phyloP scores from a whole-genome alignment of 2,329 filamentous ascomycete genomes.

The Hypoxylon rubiginosum region DNA sequence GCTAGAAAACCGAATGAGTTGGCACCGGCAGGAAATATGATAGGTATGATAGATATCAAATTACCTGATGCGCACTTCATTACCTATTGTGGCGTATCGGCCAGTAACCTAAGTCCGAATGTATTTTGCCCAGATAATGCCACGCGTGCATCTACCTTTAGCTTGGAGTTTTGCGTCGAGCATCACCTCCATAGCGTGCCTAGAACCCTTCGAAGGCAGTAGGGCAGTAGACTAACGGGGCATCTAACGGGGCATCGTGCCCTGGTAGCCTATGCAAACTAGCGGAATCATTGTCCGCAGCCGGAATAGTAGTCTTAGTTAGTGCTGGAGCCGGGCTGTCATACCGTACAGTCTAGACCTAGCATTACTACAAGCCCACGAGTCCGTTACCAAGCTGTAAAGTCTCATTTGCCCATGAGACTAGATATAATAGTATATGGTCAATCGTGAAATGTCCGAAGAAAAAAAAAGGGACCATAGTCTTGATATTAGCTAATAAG shows the following conservation, averaged over 20 bases:
- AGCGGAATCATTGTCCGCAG: slow-evolving; percentile 38
- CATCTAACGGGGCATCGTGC: not conserved
- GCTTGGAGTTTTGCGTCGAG: not conserved
- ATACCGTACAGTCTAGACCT: slow-evolving; percentile 19
- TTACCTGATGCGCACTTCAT: not conserved
- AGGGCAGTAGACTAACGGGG: not conserved
- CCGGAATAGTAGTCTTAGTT: slow-evolving; percentile 20
- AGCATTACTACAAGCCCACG: not conserved
- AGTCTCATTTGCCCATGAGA: not conserved
- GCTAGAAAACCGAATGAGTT: not conserved
- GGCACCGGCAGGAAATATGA: slow-evolving; percentile 3
- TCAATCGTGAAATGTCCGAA: not conserved
- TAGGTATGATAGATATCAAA: no score
- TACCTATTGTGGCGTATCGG: slow-evolving; percentile 9
- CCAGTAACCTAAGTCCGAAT: not conserved
- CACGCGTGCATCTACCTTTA: not conserved
- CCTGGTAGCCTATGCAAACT: slow-evolving; percentile 25
- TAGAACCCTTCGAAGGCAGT: not conserved
- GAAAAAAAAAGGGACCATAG: not conserved
- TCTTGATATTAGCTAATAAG: not conserved
- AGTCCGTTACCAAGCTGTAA: not conserved
- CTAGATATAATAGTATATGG: not conserved
- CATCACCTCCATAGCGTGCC: not conserved
- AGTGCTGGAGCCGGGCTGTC: slow-evolving; percentile 14
- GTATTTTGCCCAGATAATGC: not conserved